Conservation (phyloP, 345 rosid genomes). For the Eucalyptus virginea region DNA sequence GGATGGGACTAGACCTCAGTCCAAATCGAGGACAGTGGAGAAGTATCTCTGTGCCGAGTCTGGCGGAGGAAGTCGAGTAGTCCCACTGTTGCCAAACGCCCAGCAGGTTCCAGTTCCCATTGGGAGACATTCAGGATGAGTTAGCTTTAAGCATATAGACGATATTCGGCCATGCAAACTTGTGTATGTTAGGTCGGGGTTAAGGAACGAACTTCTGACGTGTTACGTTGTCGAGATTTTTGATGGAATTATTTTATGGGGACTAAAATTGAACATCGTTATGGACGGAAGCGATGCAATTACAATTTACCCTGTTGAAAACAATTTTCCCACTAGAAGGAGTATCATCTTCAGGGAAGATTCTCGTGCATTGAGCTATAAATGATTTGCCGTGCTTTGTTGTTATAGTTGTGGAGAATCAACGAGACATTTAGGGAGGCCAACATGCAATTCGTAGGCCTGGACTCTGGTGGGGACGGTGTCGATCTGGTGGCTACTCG, state of each 20-base stretch:
- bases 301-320: no score
- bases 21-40: conserved; percentile 26
- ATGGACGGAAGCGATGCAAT: background rate
- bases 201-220: background rate
- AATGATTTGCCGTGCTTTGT: background rate
- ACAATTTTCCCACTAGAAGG: background rate
- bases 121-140: no score
- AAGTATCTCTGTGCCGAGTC: conserved; percentile 37
- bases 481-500: conserved; percentile 15
- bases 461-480: conserved; percentile 13
- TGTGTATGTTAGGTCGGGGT: background rate
- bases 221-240: background rate
- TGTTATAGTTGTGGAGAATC: conserved; percentile 39
- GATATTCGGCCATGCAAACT: background rate
- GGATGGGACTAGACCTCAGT: conserved; percentile 46
- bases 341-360: background rate
- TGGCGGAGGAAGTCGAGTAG: conserved; percentile 40
- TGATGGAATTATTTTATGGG: background rate
- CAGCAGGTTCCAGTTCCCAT: no score
- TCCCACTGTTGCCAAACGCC: conserved; percentile 7
- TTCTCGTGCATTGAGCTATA: background rate
- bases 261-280: background rate
- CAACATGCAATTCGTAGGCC: conserved; percentile 31
- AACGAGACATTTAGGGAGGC: conserved; percentile 32
- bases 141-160: no score